Base-by-base conservation (phyloP, 129 eudicot species). In the Flaveria linearis region DNA sequence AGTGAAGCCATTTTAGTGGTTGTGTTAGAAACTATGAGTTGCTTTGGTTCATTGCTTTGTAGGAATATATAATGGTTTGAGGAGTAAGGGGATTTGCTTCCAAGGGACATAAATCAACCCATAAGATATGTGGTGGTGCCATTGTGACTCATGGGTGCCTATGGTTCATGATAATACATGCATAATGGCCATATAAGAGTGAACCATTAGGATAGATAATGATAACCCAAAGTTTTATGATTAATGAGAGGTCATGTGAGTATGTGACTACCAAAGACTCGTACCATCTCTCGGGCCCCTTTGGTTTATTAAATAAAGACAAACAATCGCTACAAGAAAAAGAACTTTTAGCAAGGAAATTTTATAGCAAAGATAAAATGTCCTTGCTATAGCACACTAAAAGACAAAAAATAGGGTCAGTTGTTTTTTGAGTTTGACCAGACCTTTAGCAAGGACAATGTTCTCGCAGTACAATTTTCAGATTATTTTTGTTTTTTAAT, bases 81-180 rank as follows among this genome's bases (percentile, higher is more conserved):
- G 49, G 52, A 51, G 17, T 15, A 58, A 56, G 58, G 68, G 9
- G 25, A 58, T 30, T 23, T 20, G 9, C 70, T 66, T 65, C 67
- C 15, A 69, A 76, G 49, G 85, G 60, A 36, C 73, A n/a, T 39
- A 76, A 70, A 51, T 43, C 41, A 47, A 76, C 20, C 28, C 15
- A 49, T 64, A 26, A 26, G 13, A 71, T 69, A 68, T 16, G 63
- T 28, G 75, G 10, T 51, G 18, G 20, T 45, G 61, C 15, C 25
- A 66, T 66, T 8, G 28, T 60, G 69, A 50, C 81, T 80, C 66
- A 49, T 51, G 83, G 85, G 76, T 81, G 26, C 4, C 18, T 69
- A 78, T 67, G 82, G 83, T 25, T 57, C 68, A 72, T 57, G 80
- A 64, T 36, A 56, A 16, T 67, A 23, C 20, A 43, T 17, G 28